These are phyloP conservation scores for Clausena lansium DNA, from an alignment of 345 rosid genomes.

Conservation along the genomic window DNA sequence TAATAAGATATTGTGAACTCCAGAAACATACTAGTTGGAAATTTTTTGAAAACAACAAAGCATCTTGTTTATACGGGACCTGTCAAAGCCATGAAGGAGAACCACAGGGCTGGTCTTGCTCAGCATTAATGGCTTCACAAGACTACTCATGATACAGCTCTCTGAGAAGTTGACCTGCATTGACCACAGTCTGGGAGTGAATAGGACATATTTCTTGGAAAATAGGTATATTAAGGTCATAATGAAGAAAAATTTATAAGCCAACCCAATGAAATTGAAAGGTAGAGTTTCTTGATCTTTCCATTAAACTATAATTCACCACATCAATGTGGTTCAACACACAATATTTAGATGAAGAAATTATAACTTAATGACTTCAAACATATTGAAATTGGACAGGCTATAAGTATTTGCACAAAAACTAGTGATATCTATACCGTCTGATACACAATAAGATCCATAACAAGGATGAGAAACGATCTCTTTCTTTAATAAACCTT, in stretches of 20 bases:
- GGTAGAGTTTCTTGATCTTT: background rate
- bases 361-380: background rate
- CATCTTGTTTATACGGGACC: constrained; percentile 32
- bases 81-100: constrained; percentile 94
- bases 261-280: background rate
- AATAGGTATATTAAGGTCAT: background rate
- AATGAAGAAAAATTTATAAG: background rate
- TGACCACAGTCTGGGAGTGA: background rate
- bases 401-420: background rate
- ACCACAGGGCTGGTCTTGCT: constrained; percentile 60
- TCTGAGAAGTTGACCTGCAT: constrained; percentile 58
- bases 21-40: constrained; percentile 4
- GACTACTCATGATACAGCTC: constrained; percentile 67
- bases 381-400: background rate
- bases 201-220: background rate
- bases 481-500: background rate
- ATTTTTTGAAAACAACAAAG: background rate
- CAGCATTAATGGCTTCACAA: constrained; percentile 60
- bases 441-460: background rate
- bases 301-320: background rate
- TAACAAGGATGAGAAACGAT: background rate
- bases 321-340: background rate
- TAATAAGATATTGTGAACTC: constrained; percentile 32
- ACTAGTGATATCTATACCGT: background rate
- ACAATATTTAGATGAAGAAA: background rate